Conservation (phyloP, 192 early-diverging fungal species). For the Coemansia sp. region DNA sequence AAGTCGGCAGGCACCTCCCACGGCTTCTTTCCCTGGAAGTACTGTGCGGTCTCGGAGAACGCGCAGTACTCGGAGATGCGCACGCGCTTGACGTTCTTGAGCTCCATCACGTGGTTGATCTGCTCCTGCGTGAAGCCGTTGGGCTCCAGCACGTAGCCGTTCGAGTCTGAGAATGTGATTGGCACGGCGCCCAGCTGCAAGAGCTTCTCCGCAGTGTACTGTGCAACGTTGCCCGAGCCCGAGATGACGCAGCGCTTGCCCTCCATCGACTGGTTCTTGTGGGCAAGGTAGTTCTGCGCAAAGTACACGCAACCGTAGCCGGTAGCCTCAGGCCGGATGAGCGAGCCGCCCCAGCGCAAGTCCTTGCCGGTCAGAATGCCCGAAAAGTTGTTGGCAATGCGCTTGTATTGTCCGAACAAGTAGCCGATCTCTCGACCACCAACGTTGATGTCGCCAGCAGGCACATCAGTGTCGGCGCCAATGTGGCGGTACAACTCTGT, state of each 20-base stretch:
- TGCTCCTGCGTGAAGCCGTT: conserved; percentile 54
- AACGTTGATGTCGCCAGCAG: conserved; percentile 56
- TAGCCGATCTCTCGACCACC: conserved; percentile 56
- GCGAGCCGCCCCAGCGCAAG: conserved; percentile 54
- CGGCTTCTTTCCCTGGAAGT: conserved; percentile 55
- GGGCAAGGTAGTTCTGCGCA: conserved; percentile 52
- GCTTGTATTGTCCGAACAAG: conserved; percentile 58
- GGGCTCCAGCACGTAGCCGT: conserved; percentile 54
- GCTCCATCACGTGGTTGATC: conserved; percentile 54
- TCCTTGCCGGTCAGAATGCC: conserved; percentile 58
- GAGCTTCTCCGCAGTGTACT: conserved; percentile 57
- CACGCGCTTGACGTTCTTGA: conserved; percentile 56
- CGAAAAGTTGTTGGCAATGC: conserved; percentile 53
- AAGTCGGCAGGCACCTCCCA: conserved; percentile 55
- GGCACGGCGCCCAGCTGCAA: conserved; percentile 54
- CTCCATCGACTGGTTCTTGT: conserved; percentile 53
- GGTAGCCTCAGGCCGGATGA: conserved; percentile 57
- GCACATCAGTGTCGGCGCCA: conserved; percentile 55
- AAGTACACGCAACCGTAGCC: conserved; percentile 60
- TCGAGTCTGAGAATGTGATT: conserved; percentile 57
- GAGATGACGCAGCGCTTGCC: conserved; percentile 56
- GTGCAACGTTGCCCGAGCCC: conserved; percentile 57
- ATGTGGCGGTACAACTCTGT: conserved; percentile 57
- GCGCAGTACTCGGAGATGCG: conserved; percentile 54
- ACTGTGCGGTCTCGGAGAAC: conserved; percentile 51